phyloP scores from a whole-genome alignment of 2,329 filamentous ascomycete genomes.

The Aureobasidium sp. region DNA sequence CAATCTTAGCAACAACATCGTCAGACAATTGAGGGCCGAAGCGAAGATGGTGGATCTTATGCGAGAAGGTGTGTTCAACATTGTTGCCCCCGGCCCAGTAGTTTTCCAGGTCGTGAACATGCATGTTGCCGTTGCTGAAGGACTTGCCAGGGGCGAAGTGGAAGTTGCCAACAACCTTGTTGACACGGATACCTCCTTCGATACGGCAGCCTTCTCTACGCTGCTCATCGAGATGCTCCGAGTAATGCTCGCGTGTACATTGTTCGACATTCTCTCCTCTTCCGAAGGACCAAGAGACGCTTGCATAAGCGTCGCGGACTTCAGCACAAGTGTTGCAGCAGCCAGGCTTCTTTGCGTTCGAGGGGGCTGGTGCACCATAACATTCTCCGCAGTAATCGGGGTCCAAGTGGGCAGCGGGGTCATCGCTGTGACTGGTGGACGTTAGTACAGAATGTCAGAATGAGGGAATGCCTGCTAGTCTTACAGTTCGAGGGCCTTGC shows the following conservation, averaged over 20 bases:
- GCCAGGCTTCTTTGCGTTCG: slow-evolving; percentile 66
- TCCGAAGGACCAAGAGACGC: slow-evolving; percentile 87
- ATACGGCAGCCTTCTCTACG: slow-evolving; percentile 89
- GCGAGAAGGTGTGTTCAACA: slow-evolving; percentile 76
- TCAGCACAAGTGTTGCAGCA: slow-evolving; percentile 98
- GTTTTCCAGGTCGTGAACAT: slow-evolving; percentile 94
- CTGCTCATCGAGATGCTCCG: slow-evolving; percentile 79
- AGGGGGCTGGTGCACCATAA: slow-evolving; percentile 73
- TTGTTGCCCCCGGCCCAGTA: slow-evolving; percentile 71
- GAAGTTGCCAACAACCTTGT: slow-evolving; percentile 98
- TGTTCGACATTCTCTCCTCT: slow-evolving; percentile 89
- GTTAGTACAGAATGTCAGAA: neutral
- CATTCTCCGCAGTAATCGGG: slow-evolving; percentile 90
- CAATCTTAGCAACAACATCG: slow-evolving; percentile 57
- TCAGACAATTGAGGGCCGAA: slow-evolving; percentile 90
- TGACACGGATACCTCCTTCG: slow-evolving; percentile 84
- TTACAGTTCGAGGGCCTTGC: slow-evolving; percentile 60
- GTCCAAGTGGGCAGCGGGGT: slow-evolving; percentile 71
- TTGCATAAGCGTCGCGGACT: slow-evolving; percentile 88
- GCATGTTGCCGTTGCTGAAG: slow-evolving; percentile 94
- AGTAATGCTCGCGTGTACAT: slow-evolving; percentile 90
- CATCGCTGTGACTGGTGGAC: slow-evolving; percentile 52
- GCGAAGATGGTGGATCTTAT: slow-evolving; percentile 78
- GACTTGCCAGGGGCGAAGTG: slow-evolving; percentile 93
- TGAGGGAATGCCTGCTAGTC: neutral